Percentiles rank a stretch among this genome's conserved stretches.
phyloP scores from a whole-genome alignment of 306 rosid species.

The Casuarina cunninghamiana region DNA sequence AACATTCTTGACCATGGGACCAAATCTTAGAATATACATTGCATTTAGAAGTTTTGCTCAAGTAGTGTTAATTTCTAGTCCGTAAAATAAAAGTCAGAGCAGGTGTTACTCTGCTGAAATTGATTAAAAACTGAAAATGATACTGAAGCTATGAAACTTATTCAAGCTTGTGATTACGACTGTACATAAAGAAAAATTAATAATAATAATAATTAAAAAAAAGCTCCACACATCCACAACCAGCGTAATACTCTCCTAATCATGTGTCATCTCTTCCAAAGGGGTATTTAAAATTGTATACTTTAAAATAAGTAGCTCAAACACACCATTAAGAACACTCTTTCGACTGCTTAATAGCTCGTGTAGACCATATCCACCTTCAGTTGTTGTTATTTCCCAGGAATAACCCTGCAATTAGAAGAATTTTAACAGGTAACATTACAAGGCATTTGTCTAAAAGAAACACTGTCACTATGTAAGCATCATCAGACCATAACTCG shows the following conservation, averaged over 20 bases:
- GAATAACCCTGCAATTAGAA: conserved; percentile 69
- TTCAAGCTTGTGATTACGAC: not conserved
- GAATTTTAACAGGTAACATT: conserved; percentile 15
- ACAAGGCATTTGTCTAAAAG: conserved; percentile 17
- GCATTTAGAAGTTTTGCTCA: not conserved
- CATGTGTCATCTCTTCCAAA: conserved; percentile 13
- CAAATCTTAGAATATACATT: not conserved
- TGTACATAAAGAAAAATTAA: not conserved
- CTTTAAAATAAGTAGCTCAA: conserved; percentile 14
- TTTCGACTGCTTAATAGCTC: conserved; percentile 59
- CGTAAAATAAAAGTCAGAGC: not conserved
- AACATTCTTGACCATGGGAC: not conserved
- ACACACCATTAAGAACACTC: conserved; percentile 64
- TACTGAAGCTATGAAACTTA: not conserved
- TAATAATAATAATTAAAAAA: not conserved
- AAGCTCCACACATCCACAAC: not conserved
- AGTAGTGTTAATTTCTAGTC: not conserved
- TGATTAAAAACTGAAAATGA: not conserved
- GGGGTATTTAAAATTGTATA: conserved; percentile 11
- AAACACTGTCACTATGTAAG: not conserved
- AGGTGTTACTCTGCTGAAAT: not conserved
- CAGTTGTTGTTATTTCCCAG: conserved; percentile 82
- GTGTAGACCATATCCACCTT: conserved; percentile 79
- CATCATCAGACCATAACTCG: conserved; percentile 12
- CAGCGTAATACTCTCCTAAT: not conserved